Base-by-base conservation (phyloP, 2,329 filamentous ascomycete species). In the Aspergillus pseudonomiae region DNA sequence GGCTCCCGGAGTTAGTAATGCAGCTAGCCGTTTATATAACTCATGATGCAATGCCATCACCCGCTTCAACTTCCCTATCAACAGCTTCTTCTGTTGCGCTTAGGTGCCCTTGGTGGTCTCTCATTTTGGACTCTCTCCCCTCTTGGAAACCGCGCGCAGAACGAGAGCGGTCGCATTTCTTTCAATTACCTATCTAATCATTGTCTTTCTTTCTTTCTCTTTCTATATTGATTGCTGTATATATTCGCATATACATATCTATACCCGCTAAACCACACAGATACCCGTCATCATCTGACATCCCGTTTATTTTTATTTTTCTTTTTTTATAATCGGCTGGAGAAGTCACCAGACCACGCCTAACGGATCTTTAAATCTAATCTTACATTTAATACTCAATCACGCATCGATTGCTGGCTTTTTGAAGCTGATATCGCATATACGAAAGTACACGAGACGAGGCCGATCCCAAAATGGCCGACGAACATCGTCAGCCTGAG, bases 1-100 rank as follows among this genome's bases (percentile, higher is more conserved):
- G 56, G 50, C 58, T 30, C 53, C 52, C 55, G 63, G 63, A 61
- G 50, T 67, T 63, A 67, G 59, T 61, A 61, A 65, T 61, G 59
- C 43, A 43, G 45, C 34, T 34, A 39, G 7, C 52, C 32, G 11
- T 63, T 55, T 60, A 62, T 60, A 65, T 52, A 52, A 52, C 34
- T 54, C 61, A 60, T 65, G 60, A 67, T 65, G 64, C 62, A 63
- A 65, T 59, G 48, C 57, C 50, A 28, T 30, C 24, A 9, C 32
- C 30, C 5, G 19, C 45, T 59, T 43, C 36, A 46, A 26, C 32
- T 16, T 26, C 3, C 10, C 39, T 41, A 45, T 19, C 41, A 43
- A 21, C 3, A 16, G 21, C 21, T 30, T 24, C 41, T 34, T 43
- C 28, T 43, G 19, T 52, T 60, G 34, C 52, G 46, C 12, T 43